These are phyloP conservation scores for Omphalotus guepiniiformis DNA, from an alignment of 768 basidiomycete species.

Conservation along the genomic window DNA sequence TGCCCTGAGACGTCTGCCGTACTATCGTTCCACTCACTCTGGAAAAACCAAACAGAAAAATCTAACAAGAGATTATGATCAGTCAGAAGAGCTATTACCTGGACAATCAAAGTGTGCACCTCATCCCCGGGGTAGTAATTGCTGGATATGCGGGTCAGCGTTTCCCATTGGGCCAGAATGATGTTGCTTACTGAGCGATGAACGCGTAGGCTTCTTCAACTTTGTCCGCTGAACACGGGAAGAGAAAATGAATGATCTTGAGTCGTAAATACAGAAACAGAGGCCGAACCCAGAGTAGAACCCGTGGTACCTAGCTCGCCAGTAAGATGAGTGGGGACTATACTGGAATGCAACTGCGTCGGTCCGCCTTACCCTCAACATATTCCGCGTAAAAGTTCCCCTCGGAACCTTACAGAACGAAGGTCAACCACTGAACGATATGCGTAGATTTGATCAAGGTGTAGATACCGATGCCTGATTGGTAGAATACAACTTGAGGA, in stretches of 20 bases:
- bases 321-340: not conserved
- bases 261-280: not conserved
- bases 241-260: not conserved
- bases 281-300: slow-evolving; percentile 47
- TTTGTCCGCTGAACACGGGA: slow-evolving; percentile 40
- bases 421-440: not conserved
- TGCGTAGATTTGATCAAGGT: not conserved
- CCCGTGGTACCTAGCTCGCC: slow-evolving; percentile 55
- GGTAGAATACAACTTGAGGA: slow-evolving; percentile 62
- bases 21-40: slow-evolving; percentile 36
- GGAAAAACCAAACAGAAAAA: slow-evolving; percentile 77
- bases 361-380: slow-evolving; percentile 45
- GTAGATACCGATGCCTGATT: slow-evolving; percentile 45
- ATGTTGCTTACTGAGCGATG: slow-evolving; percentile 61
- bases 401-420: slow-evolving; percentile 48
- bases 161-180: not conserved
- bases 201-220: slow-evolving; percentile 80
- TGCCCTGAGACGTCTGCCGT: slow-evolving; percentile 2
- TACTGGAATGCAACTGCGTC: not conserved
- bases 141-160: slow-evolving; percentile 27
- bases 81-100: slow-evolving; percentile 6
- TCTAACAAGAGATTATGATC: slow-evolving; percentile 34
- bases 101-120: slow-evolving; percentile 29
- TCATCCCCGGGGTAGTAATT: slow-evolving; percentile 73
- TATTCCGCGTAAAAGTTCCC: slow-evolving; percentile 54